Base-by-base conservation (phyloP, 1,284 basidiomycete genomes). In the Ustilago loliicola region DNA sequence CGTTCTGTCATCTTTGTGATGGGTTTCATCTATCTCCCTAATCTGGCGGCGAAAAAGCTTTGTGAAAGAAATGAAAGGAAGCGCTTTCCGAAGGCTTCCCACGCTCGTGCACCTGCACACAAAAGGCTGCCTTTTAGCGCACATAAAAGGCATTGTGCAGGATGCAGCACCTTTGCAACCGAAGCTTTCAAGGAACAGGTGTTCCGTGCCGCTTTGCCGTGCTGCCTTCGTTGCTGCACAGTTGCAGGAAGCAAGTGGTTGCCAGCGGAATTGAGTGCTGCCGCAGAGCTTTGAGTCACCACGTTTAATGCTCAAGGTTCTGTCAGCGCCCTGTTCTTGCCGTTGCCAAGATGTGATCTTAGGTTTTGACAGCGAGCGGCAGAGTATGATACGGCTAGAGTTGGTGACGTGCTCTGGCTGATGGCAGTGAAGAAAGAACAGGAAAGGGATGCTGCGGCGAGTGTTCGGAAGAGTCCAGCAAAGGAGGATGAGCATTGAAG, bases 271-370 rank as follows among this genome's bases (percentile, higher is more conserved):
- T 50, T 15, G 27, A 30, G 27, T 29, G 8, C 7, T 21, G 45
- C n/a, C n/a, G 45, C n/a, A 21, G 45, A 38, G 36, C 45, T 47
- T 47, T 47, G 45, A 47, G 19, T 23, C 17, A n/a, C n/a, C n/a
- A n/a, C n/a, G n/a, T n/a, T n/a, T n/a, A n/a, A n/a, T n/a, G n/a
- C 7, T 47, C 45, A 21, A 47, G 45, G 25, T 50, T 50, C 25
- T 50, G 27, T 29, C 48, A 50, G 25, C 13, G 23, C 48, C 27
- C 36, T 38, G 17, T 38, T 38, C 36, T 38, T 38, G 48, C 27
- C 6, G 27, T 50, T 36, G 58, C 47, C 58, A 61, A 61, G 48
- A 25, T 52, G 48, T 61, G 58, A 61, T 61, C 36, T 8, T 50
- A 17, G 25, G 25, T 23, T 25, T 50, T 50, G 42, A 45, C 42